Conservation (phyloP, 345 rosid genomes). For the Sisymbrium altissimum region DNA sequence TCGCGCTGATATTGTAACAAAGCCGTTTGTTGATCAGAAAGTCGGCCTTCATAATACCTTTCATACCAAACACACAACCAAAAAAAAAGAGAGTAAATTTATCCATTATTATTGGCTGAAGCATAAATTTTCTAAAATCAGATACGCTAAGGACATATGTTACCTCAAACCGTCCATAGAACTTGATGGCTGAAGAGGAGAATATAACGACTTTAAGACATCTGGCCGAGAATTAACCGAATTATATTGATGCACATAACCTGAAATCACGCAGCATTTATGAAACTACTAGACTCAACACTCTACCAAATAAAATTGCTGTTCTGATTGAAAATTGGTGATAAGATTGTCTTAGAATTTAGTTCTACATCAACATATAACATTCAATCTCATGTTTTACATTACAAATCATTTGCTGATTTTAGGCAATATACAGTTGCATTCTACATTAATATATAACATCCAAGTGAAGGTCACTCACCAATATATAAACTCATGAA, state of each 20-base stretch:
- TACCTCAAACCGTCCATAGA: constrained; percentile 93
- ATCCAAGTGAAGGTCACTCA: constrained; percentile 35
- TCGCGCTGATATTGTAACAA: constrained; percentile 96
- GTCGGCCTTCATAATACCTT: constrained; percentile 86
- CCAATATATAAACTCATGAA: constrained; percentile 79
- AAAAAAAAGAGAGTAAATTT: not conserved
- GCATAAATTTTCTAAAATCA: not conserved
- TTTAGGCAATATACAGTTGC: not conserved
- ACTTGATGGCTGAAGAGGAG: constrained; percentile 95
- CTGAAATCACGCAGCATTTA: constrained; percentile 39
- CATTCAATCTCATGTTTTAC: not conserved
- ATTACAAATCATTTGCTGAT: not conserved
- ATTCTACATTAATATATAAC: not conserved
- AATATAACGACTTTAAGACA: constrained; percentile 84
- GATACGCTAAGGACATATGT: not conserved
- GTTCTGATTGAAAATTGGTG: not conserved
- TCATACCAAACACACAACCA: constrained; percentile 5
- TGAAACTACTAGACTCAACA: not conserved
- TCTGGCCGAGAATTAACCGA: constrained; percentile 86
- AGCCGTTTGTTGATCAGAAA: constrained; percentile 97
- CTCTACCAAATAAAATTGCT: not conserved
- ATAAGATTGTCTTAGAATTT: not conserved
- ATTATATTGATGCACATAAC: constrained; percentile 80
- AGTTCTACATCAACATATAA: not conserved
- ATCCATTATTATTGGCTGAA: not conserved